Conservation (phyloP, 2,329 filamentous ascomycete species). For the Calonectria henricotiae region DNA sequence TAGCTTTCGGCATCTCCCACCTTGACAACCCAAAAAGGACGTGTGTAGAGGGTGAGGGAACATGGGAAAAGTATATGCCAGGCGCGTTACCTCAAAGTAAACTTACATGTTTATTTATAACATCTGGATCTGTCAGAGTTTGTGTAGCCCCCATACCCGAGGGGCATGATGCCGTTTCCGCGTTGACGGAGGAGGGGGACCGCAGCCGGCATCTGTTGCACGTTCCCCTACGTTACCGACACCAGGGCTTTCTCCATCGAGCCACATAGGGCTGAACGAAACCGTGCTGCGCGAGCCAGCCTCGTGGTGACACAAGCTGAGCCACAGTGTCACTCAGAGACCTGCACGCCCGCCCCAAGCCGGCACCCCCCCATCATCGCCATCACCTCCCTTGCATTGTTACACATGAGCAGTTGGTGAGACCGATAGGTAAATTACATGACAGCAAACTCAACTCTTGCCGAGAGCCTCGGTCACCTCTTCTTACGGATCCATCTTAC, state of each 20-base stretch:
- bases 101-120: not conserved
- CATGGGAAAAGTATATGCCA: not conserved
- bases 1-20: not conserved
- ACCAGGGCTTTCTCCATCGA: not conserved
- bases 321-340: slow-evolving; percentile 6
- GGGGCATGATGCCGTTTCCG: not conserved
- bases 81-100: not conserved
- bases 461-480: no score
- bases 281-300: not conserved
- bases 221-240: not conserved
- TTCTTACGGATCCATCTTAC: not conserved
- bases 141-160: not conserved
- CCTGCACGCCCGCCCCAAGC: not conserved
- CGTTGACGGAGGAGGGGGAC: not conserved
- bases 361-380: not conserved
- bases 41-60: not conserved
- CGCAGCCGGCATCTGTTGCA: not conserved
- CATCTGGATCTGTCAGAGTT: not conserved
- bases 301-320: not conserved
- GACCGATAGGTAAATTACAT: not conserved
- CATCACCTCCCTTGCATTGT: not conserved
- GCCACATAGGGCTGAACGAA: not conserved
- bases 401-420: not conserved
- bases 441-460: not conserved
- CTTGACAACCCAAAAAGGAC: not conserved